Evolutionary conservation across 331 rosid species (phyloP).

Genomic region (Acacia concinna): DNA sequence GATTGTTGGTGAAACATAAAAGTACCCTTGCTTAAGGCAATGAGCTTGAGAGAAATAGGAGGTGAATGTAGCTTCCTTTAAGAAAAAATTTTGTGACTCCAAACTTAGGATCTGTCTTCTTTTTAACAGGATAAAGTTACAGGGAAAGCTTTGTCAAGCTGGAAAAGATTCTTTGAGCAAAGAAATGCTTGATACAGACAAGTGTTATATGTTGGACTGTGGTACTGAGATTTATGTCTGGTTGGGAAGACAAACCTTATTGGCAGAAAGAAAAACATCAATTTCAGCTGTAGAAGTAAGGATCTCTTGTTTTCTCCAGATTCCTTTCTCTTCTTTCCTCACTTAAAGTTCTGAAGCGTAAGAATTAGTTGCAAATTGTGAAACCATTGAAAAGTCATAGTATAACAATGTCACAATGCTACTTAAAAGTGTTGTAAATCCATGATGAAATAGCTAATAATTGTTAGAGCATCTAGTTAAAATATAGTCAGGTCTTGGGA

Average conservation of each 20-base stretch:
- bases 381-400: background rate
- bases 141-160: conserved; percentile 66
- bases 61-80: background rate
- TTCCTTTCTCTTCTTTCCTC: conserved; percentile 2
- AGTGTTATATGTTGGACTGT: conserved; percentile 91
- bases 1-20: background rate
- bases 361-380: background rate
- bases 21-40: conserved; percentile 1
- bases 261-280: conserved; percentile 85
- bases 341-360: background rate
- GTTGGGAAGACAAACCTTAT: conserved; percentile 81
- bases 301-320: conserved; percentile 18
- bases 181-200: conserved; percentile 79
- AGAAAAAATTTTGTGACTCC: conserved; percentile 15
- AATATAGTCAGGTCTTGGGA: conserved; percentile 23
- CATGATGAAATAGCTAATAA: background rate
- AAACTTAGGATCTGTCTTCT: conserved; percentile 34
- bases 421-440: background rate
- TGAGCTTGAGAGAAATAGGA: conserved; percentile 6
- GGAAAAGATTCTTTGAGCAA: conserved; percentile 53
- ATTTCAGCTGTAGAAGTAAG: conserved; percentile 78
- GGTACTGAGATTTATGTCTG: conserved; percentile 78
- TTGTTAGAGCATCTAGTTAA: background rate
- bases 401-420: background rate
- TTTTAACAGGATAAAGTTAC: conserved; percentile 68